Percentiles rank a stretch among this genome's conserved stretches.
phyloP scores from a whole-genome alignment of 495 filamentous ascomycete genomes.

The Neurospora sp. region DNA sequence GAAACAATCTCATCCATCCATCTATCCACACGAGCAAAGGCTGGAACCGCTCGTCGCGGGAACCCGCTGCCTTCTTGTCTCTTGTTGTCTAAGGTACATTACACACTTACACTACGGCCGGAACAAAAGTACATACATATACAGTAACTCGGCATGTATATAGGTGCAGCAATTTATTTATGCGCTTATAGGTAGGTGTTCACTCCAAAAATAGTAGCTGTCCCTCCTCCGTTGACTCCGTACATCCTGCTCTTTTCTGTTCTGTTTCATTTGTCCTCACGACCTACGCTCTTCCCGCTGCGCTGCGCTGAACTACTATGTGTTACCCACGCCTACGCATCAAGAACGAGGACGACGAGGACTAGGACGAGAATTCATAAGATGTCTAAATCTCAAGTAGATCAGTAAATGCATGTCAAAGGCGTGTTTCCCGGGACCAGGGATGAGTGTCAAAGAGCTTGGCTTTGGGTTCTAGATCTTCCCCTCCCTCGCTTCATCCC shows the following conservation, averaged over 20 bases:
- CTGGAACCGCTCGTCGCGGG: background rate
- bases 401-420: background rate
- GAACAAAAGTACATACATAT: background rate
- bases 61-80: background rate
- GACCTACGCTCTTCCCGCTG: no score
- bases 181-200: background rate
- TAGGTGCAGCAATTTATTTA: background rate
- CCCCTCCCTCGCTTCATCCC: background rate
- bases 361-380: no score
- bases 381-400: no score
- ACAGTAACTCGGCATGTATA: background rate
- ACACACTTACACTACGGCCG: no score
- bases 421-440: background rate
- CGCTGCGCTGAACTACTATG: no score
- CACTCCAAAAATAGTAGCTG: background rate
- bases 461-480: background rate
- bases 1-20: background rate
- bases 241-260: no score
- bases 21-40: background rate
- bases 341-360: no score
- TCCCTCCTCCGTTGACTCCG: no score
- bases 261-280: no score
- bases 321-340: no score
- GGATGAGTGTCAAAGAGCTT: background rate
- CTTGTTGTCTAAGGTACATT: background rate